Percentiles rank a stretch among this genome's conserved stretches.
phyloP scores from a whole-genome alignment of 441 rosid species.

The Gossypium laxum region DNA sequence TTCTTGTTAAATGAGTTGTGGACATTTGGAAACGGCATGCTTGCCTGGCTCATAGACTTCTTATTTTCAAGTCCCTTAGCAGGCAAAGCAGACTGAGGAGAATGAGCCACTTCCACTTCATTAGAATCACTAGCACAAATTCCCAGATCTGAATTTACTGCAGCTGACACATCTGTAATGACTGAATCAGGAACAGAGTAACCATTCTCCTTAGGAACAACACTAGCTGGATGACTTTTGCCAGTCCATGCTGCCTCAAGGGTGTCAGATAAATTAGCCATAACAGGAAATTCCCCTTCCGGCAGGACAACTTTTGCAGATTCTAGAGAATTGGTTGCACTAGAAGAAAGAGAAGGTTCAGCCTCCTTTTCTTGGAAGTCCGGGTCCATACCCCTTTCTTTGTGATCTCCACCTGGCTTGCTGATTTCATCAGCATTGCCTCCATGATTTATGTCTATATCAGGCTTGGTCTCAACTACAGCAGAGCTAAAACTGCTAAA shows the following conservation, averaged over 20 bases:
- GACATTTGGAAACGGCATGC: slow-evolving; percentile 39
- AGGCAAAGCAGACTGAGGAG: slow-evolving; percentile 23
- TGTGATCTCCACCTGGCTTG: slow-evolving; percentile 24
- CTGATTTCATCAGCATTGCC: slow-evolving; percentile 20
- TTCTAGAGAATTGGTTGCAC: slow-evolving; percentile 31
- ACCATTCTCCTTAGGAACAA: slow-evolving; percentile 28
- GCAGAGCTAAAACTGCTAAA: slow-evolving; percentile 29
- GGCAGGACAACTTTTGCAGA: slow-evolving; percentile 37
- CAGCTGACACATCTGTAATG: slow-evolving; percentile 20
- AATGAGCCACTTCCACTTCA: slow-evolving; percentile 20
- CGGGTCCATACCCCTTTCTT: slow-evolving; percentile 23
- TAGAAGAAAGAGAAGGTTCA: slow-evolving; percentile 24
- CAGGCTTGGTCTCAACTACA: slow-evolving; percentile 27
- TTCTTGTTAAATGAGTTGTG: slow-evolving; percentile 35
- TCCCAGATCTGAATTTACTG: slow-evolving; percentile 20
- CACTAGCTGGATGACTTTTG: slow-evolving; percentile 32
- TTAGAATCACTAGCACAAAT: slow-evolving; percentile 15
- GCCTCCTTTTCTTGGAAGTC: slow-evolving; percentile 26
- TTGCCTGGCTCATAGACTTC: slow-evolving; percentile 27
- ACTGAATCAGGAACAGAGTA: slow-evolving; percentile 26
- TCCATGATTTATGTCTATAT: slow-evolving; percentile 26
- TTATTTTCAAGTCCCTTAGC: slow-evolving; percentile 22
- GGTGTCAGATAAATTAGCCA: slow-evolving; percentile 45
- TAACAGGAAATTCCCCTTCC: slow-evolving; percentile 46
- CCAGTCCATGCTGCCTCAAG: slow-evolving; percentile 82